A percentile compares a stretch with the other conserved stretches of the same genome.
These are phyloP conservation scores for Mycena chlorophos DNA, from an alignment of 768 basidiomycete species.

Conservation along the genomic window DNA sequence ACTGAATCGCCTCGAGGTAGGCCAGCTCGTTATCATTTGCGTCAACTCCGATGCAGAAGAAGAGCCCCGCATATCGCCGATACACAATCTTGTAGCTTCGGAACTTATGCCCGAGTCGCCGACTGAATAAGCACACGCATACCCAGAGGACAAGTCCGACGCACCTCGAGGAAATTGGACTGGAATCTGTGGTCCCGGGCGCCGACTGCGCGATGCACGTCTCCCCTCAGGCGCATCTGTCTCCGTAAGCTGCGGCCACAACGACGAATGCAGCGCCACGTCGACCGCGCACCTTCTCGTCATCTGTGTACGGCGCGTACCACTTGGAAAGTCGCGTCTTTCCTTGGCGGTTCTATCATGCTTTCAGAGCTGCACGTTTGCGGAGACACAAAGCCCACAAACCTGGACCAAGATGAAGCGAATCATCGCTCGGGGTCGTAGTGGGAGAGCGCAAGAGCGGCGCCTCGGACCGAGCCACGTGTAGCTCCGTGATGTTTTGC, in stretches of 20 bases:
- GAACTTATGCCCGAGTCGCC: too few relatives aligned
- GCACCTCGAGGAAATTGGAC: slow-evolving; percentile 97
- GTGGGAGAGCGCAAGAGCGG: too few relatives aligned
- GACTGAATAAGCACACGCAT: slow-evolving; percentile 8
- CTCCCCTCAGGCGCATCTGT: slow-evolving; percentile 89
- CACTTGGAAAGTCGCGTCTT: slow-evolving; percentile 97
- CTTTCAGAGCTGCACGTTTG: background rate
- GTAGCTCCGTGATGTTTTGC: too few relatives aligned
- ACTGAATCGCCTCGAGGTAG: slow-evolving; percentile 95
- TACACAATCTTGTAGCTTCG: slow-evolving; percentile 98
- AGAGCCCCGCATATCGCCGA: slow-evolving; percentile 93
- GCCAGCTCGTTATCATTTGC: slow-evolving; percentile 98
- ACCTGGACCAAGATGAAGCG: slow-evolving; percentile 98
- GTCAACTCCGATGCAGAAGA: slow-evolving; percentile 97
- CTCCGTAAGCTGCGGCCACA: too few relatives aligned
- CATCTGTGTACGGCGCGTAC: slow-evolving; percentile 98
- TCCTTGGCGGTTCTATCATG: slow-evolving; percentile 91
- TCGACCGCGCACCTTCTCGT: slow-evolving; percentile 77
- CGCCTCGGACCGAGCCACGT: too few relatives aligned
- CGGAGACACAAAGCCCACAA: slow-evolving; percentile 16
- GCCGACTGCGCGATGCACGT: slow-evolving; percentile 93
- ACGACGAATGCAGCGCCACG: background rate
- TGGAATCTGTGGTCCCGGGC: slow-evolving; percentile 98
- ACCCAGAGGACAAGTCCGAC: slow-evolving; percentile 22
- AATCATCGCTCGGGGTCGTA: slow-evolving; percentile 82